These are phyloP conservation scores for Kwoniella sp. DNA, from an alignment of 768 basidiomycete species.

Conservation along the genomic window DNA sequence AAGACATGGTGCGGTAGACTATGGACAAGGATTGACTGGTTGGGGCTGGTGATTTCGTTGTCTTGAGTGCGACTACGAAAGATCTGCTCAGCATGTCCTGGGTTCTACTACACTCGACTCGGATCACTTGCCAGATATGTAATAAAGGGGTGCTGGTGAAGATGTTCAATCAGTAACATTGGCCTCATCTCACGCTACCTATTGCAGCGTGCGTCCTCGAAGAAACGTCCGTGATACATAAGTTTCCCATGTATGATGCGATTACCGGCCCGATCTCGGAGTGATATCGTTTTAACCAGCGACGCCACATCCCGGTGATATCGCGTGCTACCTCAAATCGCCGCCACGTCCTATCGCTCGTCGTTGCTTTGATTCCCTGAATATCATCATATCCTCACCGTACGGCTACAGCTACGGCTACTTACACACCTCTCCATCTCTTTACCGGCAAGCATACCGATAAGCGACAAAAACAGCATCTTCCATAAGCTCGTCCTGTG, in stretches of 20 bases:
- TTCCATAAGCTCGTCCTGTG: too few species aligned
- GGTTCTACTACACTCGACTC: background rate
- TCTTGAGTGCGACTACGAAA: background rate
- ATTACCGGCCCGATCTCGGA: slow-evolving; percentile 12
- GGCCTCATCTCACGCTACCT: too few species aligned
- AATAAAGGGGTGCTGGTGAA: too few species aligned
- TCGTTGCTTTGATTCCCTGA: background rate
- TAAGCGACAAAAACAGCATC: too few species aligned
- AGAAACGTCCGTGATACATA: background rate
- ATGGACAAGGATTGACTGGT: background rate
- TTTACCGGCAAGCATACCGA: too few species aligned
- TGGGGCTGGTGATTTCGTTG: background rate
- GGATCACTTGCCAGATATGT: background rate
- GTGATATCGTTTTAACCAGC: background rate
- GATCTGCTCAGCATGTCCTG: background rate
- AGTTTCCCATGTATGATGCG: background rate
- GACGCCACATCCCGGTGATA: background rate
- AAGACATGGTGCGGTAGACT: background rate
- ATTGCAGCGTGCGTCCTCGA: too few species aligned
- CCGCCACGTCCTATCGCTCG: background rate
- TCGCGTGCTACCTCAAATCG: background rate
- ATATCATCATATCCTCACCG: background rate
- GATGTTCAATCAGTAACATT: too few species aligned
- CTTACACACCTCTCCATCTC: too few species aligned
- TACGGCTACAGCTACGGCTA: too few species aligned